Evolutionary conservation across 345 rosid genomes (phyloP).

Genomic region (Hypericum androsaemum): DNA sequence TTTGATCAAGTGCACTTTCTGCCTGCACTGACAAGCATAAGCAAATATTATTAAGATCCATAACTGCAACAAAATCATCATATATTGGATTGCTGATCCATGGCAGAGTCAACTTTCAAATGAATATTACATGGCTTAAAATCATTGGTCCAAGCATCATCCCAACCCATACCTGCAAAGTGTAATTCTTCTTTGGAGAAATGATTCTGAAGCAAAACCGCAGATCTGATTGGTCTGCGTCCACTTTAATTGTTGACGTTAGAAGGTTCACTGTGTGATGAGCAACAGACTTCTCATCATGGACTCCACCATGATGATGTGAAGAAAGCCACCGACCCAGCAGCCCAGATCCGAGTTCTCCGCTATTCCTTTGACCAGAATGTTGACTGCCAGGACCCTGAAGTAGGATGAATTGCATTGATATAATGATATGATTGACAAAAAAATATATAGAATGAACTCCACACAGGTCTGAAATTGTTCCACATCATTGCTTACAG

Average conservation of each 20-base stretch:
- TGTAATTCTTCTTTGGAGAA: conserved; percentile 27
- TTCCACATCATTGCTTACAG: conserved; percentile 34
- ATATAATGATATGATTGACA: too few relatives aligned
- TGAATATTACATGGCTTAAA: too few relatives aligned
- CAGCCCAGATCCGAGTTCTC: conserved; percentile 51
- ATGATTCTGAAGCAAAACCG: conserved; percentile 79
- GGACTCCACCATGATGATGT: conserved; percentile 58
- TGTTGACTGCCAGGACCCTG: conserved; percentile 56
- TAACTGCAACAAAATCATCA: not conserved
- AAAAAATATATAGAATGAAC: not conserved
- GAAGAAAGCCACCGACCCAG: conserved; percentile 79
- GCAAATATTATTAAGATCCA: conserved; percentile 2
- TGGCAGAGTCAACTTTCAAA: too few relatives aligned
- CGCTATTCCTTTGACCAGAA: conserved; percentile 31
- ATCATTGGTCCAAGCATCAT: not conserved
- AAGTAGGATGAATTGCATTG: conserved; percentile 12
- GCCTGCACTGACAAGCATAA: conserved; percentile 40
- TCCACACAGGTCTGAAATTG: not conserved
- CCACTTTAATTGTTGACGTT: conserved; percentile 71
- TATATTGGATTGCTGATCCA: not conserved
- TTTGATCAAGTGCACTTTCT: conserved; percentile 68
- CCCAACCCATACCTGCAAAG: conserved; percentile 49
- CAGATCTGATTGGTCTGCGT: conserved; percentile 68
- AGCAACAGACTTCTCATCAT: conserved; percentile 68
- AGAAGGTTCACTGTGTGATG: conserved; percentile 63